phyloP scores from a whole-genome alignment of 805 yeast species.

The Myxozyma nipponensis region DNA sequence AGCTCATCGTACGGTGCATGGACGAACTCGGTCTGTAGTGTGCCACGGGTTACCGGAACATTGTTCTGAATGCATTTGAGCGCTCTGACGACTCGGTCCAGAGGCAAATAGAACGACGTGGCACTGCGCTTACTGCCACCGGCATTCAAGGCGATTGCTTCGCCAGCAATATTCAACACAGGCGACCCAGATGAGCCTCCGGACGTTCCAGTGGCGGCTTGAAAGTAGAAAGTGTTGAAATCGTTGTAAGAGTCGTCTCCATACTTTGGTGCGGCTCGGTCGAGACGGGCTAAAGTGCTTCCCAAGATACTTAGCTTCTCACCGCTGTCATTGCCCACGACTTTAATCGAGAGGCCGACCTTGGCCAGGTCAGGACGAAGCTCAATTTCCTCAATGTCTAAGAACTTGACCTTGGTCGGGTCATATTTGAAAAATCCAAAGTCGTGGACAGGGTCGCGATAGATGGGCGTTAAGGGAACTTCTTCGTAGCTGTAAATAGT shows the following conservation, averaged over 20 bases:
- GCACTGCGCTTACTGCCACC: slow-evolving; percentile 27
- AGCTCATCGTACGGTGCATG: slow-evolving; percentile 24
- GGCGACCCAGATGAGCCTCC: slow-evolving; percentile 29
- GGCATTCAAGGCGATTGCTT: slow-evolving; percentile 26
- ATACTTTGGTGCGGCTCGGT: slow-evolving; percentile 24
- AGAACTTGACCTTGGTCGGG: slow-evolving; percentile 20
- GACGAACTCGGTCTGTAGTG: slow-evolving; percentile 23
- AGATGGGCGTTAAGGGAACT: slow-evolving; percentile 25
- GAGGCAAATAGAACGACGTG: slow-evolving; percentile 26
- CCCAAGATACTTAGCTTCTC: slow-evolving; percentile 27
- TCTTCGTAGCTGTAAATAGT: slow-evolving; percentile 18
- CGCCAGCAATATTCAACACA: slow-evolving; percentile 26
- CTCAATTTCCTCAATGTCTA: slow-evolving; percentile 25
- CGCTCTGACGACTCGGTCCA: slow-evolving; percentile 25
- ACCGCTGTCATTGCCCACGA: slow-evolving; percentile 27
- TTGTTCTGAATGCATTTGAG: slow-evolving; percentile 17
- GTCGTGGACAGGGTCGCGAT: slow-evolving; percentile 28
- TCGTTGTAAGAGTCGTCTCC: slow-evolving; percentile 26
- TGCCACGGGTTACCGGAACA: slow-evolving; percentile 21
- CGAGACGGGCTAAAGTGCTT: slow-evolving; percentile 26
- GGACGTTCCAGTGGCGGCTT: slow-evolving; percentile 29
- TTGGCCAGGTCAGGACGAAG: slow-evolving; percentile 25
- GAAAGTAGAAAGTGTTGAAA: slow-evolving; percentile 26
- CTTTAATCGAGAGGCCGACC: slow-evolving; percentile 24
- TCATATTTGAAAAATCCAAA: slow-evolving; percentile 28